These are phyloP conservation scores for Lactifluus volemus DNA, from an alignment of 768 basidiomycete genomes.

Conservation along the genomic window DNA sequence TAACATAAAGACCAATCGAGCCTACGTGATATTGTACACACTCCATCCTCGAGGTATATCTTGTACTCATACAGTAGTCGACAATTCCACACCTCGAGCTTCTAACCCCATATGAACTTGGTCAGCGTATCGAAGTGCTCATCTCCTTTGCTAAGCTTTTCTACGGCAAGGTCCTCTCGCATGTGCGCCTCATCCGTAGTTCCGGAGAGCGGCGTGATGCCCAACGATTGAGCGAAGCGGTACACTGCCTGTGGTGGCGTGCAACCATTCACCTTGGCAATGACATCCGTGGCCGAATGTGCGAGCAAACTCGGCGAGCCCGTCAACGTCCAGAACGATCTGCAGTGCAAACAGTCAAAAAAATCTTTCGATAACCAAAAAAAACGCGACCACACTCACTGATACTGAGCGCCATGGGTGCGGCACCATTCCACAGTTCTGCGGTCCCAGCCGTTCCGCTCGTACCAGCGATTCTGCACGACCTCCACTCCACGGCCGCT, in stretches of 20 bases:
- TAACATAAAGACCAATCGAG: constrained; percentile 10
- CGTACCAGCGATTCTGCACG: constrained; percentile 82
- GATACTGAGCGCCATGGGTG: constrained; percentile 57
- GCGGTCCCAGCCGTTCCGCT: constrained; percentile 69
- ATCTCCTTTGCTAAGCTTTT: constrained; percentile 29
- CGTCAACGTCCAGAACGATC: constrained; percentile 83
- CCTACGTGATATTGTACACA: background rate
- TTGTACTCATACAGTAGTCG: background rate
- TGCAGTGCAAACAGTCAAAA: constrained; percentile 22
- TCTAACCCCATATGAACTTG: constrained; percentile 27
- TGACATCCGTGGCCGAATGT: constrained; percentile 36
- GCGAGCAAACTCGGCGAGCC: constrained; percentile 59
- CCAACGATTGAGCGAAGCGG: constrained; percentile 56
- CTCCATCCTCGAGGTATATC: background rate
- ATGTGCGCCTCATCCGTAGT: constrained; percentile 63
- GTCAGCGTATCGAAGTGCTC: constrained; percentile 25
- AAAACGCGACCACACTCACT: constrained; percentile 35
- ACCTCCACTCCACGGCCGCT: constrained; percentile 49
- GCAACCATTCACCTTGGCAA: constrained; percentile 39
- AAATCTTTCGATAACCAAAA: background rate
- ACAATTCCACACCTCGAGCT: background rate
- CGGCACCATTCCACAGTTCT: constrained; percentile 57
- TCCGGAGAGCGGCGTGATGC: constrained; percentile 67
- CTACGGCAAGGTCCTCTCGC: constrained; percentile 49
- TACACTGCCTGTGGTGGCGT: constrained; percentile 63